A percentile compares a stretch with the other conserved stretches of the same genome.
Conservation (phyloP, 2,329 filamentous ascomycete genomes). For the Ascochyta rabiei region DNA sequence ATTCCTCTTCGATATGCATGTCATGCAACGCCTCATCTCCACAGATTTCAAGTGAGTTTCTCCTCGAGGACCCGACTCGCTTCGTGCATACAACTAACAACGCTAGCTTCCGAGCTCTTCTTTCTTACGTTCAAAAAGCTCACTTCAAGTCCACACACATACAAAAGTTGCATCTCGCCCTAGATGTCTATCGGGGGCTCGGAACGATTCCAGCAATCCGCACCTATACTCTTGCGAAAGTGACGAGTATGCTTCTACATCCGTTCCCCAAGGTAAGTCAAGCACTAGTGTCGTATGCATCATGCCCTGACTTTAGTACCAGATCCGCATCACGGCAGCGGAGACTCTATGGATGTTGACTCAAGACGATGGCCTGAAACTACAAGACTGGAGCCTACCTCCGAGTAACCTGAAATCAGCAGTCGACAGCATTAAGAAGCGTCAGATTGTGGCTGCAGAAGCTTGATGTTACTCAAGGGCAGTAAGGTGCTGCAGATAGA, state of each 20-base stretch:
- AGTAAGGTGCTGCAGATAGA: background rate
- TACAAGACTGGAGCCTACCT: conserved; percentile 45
- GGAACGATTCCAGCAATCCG: conserved; percentile 59
- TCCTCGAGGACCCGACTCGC: background rate
- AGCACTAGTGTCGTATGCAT: background rate
- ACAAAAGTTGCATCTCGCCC: conserved; percentile 77
- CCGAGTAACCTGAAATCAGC: conserved; percentile 39
- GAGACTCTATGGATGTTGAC: conserved; percentile 51
- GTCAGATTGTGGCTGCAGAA: background rate
- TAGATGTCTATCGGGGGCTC: conserved; percentile 79
- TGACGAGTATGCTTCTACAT: conserved; percentile 76
- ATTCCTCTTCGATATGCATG: conserved; percentile 65
- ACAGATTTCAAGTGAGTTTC: conserved; percentile 61
- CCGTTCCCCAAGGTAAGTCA: conserved; percentile 74
- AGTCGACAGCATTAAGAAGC: conserved; percentile 34
- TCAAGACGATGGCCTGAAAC: conserved; percentile 42
- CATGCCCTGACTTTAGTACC: background rate
- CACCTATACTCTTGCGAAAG: conserved; percentile 67
- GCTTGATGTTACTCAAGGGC: background rate
- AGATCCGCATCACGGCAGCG: conserved; percentile 48
- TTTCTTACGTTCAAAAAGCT: conserved; percentile 74
- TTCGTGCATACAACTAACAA: background rate
- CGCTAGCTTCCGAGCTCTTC: conserved; percentile 63
- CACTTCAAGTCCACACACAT: conserved; percentile 85
- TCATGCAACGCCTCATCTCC: conserved; percentile 48